Evolutionary conservation across 495 filamentous ascomycete genomes (phyloP).

Genomic region (Letharia lupina): DNA sequence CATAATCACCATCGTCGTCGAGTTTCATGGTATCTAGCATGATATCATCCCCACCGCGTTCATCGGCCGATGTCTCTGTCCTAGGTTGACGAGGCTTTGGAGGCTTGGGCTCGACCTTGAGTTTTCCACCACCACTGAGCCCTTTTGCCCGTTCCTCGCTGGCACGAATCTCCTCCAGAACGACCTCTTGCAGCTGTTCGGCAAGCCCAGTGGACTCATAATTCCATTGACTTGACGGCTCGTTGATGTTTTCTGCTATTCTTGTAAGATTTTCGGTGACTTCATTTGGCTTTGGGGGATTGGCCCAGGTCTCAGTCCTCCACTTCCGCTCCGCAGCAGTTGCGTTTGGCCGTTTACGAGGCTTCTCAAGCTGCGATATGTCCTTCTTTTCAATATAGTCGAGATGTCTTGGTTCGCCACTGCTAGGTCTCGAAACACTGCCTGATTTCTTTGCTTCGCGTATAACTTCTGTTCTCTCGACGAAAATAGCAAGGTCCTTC

Average conservation of each 20-base stretch:
- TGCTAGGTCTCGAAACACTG: not conserved
- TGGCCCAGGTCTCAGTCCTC: slow-evolving; percentile 12
- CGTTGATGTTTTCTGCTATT: slow-evolving; percentile 9
- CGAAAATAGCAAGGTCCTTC: slow-evolving; percentile 23
- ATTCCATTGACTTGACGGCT: slow-evolving; percentile 32
- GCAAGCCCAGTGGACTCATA: slow-evolving; percentile 39
- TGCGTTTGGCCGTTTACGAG: slow-evolving; percentile 19
- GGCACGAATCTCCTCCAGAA: slow-evolving; percentile 31
- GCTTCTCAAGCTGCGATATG: not conserved
- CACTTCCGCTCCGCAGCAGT: slow-evolving; percentile 16
- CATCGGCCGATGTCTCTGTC: slow-evolving; percentile 19
- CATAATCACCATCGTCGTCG: slow-evolving; percentile 48
- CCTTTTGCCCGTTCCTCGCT: slow-evolving; percentile 28
- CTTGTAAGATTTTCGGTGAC: not conserved
- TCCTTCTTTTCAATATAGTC: not conserved
- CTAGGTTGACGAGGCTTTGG: slow-evolving; percentile 27
- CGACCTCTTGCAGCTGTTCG: slow-evolving; percentile 39
- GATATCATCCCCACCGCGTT: slow-evolving; percentile 27
- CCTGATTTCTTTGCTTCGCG: not conserved
- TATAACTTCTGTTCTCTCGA: slow-evolving; percentile 12
- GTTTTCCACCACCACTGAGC: slow-evolving; percentile 11
- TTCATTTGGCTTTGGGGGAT: not conserved
- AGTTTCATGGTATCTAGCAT: slow-evolving; percentile 19
- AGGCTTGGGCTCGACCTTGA: slow-evolving; percentile 28
- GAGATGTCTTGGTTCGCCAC: not conserved